Evolutionary conservation across 192 early-diverging fungal species (phyloP).

Genomic region (Coemansia sp.): DNA sequence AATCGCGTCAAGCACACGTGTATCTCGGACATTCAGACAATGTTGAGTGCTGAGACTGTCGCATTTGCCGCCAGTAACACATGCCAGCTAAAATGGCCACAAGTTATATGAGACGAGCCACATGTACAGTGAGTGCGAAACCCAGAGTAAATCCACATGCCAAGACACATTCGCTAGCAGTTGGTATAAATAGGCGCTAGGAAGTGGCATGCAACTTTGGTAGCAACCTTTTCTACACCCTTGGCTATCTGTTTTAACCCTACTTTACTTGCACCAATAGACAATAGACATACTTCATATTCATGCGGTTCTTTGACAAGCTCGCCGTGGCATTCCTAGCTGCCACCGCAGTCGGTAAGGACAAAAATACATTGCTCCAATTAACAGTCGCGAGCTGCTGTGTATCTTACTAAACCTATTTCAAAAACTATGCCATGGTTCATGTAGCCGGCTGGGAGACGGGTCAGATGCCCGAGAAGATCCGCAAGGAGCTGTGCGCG

Average conservation of each 20-base stretch:
- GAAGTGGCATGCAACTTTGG: neutral
- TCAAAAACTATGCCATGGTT: too few relatives aligned
- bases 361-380: neutral
- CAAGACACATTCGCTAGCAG: neutral
- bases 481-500: conserved; percentile 52
- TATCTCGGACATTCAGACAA: neutral
- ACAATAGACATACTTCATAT: neutral
- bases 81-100: neutral
- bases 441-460: conserved; percentile 44
- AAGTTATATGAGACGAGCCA: neutral
- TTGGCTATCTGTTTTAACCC: neutral
- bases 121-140: neutral
- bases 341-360: conserved; percentile 27
- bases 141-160: neutral
- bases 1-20: neutral
- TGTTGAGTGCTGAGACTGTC: neutral
- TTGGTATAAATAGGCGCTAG: neutral
- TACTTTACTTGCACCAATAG: neutral
- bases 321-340: conserved; percentile 18
- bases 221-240: neutral
- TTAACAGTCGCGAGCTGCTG: neutral
- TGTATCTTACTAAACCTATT: neutral
- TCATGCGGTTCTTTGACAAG: conserved; percentile 11
- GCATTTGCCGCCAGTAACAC: neutral
- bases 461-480: conserved; percentile 46